Base-by-base conservation (phyloP, 208 protist species). In the Wallacemonas sp. region DNA sequence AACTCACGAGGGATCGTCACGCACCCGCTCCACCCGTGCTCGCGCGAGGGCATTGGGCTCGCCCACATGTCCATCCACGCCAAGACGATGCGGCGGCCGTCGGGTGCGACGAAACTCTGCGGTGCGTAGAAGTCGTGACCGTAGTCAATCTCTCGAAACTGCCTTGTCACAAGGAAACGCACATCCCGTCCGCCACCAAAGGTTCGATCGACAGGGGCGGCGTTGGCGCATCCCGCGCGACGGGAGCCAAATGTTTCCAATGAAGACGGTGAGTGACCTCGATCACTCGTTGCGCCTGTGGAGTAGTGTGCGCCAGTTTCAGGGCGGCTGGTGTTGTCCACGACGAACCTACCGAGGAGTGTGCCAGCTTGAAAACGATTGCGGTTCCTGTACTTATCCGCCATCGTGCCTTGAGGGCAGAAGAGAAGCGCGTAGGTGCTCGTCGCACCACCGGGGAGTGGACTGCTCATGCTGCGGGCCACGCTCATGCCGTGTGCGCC, bases 311-410 rank as follows among this genome's bases (percentile, higher is more conserved):
- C 42, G 42, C 9, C n/a, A n/a, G n/a, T n/a, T n/a, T n/a, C n/a
- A n/a, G n/a, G 6, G 42, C 42, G 42, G 9, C 42, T 19, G 6
- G n/a, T 9, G 6, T 10, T 10, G 6, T 55, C 34, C 10, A 19
- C 21, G 8, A 45, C 48, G 24, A 50, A 68, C 13, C 13, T 15
- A 4, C 73, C 70, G 4, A 73, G 27, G n/a, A 68, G 22, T 44
- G 77, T 81, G 30, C 73, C 79, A 34, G 62, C 64, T 48, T 79
- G 79, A 30, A 85, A 85, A 29, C 73, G 66, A 41, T 85, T 85
- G 38, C 70, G 64, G 62, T 68, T 65, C 3, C 30, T 32, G 53
- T 80, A 72, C n/a, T 61, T 67, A 1, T 44, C 38, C 13, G 44
- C 6, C 10, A 53, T 42, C 63, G 72, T 57, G 0, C 79, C 79